Conservation (phyloP, 2,329 filamentous ascomycete genomes). For the Xylariaceae sp. region DNA sequence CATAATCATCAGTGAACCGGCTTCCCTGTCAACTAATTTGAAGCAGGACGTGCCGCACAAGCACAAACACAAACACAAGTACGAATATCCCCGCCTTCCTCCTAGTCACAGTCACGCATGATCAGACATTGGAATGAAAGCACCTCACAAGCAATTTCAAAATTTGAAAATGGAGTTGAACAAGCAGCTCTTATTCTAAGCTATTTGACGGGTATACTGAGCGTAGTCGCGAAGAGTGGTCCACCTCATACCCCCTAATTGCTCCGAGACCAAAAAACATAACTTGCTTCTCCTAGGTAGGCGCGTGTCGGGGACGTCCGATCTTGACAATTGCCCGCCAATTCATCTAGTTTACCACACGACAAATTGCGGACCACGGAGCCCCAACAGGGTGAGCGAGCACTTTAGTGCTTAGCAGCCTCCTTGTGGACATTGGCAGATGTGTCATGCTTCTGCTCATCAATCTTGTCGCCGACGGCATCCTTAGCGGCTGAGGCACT, state of each 20-base stretch:
- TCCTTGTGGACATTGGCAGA: conserved; percentile 34
- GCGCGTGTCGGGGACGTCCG: conserved; percentile 13
- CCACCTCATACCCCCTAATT: conserved; percentile 15
- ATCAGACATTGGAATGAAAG: not conserved
- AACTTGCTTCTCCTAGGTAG: conserved; percentile 15
- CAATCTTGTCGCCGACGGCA: conserved; percentile 41
- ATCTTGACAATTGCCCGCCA: conserved; percentile 10
- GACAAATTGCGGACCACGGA: conserved; percentile 1
- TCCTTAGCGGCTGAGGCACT: conserved; percentile 47
- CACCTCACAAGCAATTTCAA: not conserved
- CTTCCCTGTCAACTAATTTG: too few relatives aligned
- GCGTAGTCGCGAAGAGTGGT: conserved; percentile 13
- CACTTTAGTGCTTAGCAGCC: conserved; percentile 33
- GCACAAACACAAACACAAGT: too few relatives aligned
- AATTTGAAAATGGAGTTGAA: conserved; percentile 3
- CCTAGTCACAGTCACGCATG: not conserved
- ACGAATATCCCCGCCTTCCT: too few relatives aligned
- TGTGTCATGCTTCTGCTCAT: conserved; percentile 36
- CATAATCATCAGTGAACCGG: too few relatives aligned
- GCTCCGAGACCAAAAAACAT: conserved; percentile 19
- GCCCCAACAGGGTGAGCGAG: not conserved
- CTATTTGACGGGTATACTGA: conserved; percentile 32
- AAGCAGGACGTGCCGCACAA: too few relatives aligned
- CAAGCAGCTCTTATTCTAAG: conserved; percentile 28
- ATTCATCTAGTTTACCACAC: conserved; percentile 24